A percentile compares a stretch with the other conserved stretches of the same genome.
phyloP scores from a whole-genome alignment of 306 rosid genomes.

The Acacia crassicarpa region DNA sequence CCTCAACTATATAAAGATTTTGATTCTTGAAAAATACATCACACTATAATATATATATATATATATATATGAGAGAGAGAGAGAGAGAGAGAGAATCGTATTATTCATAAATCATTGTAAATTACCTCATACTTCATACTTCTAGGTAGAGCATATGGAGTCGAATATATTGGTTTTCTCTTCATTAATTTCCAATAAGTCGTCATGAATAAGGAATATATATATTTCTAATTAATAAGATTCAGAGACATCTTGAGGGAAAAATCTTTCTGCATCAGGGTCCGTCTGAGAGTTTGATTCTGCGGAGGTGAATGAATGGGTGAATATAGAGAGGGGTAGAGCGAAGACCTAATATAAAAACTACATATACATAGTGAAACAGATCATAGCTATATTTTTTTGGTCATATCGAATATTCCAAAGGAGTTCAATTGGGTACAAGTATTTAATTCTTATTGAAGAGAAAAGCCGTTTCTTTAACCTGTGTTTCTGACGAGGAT shows the following conservation, averaged over 20 bases:
- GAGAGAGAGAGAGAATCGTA: accelerated
- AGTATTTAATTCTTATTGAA: not conserved
- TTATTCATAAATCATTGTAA: not conserved
- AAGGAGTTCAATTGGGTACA: not conserved
- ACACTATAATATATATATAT: not conserved
- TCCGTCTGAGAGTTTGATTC: not conserved
- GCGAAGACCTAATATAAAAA: not conserved
- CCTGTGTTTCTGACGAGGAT: not conserved
- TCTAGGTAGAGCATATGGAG: not conserved
- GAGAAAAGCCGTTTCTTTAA: not conserved
- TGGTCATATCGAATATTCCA: not conserved
- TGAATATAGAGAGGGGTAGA: not conserved
- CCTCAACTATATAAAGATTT: not conserved
- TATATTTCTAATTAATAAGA: not conserved
- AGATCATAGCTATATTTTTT: not conserved
- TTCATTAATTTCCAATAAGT: too few relatives aligned
- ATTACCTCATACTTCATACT: not conserved
- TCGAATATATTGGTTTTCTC: not conserved
- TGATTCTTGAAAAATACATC: not conserved
- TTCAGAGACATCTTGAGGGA: not conserved
- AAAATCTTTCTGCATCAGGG: not conserved
- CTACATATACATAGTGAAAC: not conserved
- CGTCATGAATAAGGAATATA: not conserved
- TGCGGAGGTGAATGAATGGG: not conserved
- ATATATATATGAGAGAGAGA: too few relatives aligned